phyloP scores from a whole-genome alignment of 179 eudicot genomes.

The Nepenthes alata region DNA sequence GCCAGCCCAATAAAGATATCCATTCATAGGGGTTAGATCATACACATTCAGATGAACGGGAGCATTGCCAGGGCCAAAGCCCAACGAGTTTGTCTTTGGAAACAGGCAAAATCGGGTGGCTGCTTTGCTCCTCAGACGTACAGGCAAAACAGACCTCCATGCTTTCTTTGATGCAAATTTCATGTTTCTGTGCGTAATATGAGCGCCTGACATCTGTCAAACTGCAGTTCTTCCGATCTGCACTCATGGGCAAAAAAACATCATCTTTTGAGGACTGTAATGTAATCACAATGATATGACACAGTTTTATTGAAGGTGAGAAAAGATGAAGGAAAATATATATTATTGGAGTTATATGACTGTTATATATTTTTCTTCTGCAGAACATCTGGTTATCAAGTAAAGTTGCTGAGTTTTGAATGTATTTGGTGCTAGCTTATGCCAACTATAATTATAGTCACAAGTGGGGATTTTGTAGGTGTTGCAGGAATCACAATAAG shows the following conservation, averaged over 20 bases:
- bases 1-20: slow-evolving; percentile 92
- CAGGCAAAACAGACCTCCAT: slow-evolving; percentile 57
- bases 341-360: neutral
- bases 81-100: slow-evolving; percentile 51
- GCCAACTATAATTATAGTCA: too few species aligned
- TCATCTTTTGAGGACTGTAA: neutral
- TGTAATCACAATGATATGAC: neutral
- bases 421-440: too few species aligned
- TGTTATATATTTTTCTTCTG: too few species aligned
- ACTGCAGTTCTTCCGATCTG: slow-evolving; percentile 20
- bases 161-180: slow-evolving; percentile 55
- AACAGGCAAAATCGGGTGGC: slow-evolving; percentile 60
- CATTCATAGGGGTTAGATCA: slow-evolving; percentile 68
- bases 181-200: slow-evolving; percentile 27
- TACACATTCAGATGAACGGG: slow-evolving; percentile 89
- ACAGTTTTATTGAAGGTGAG: neutral
- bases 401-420: too few species aligned
- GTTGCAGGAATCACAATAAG: too few species aligned
- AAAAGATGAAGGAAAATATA: neutral
- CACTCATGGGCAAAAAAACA: slow-evolving; percentile 5
- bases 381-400: too few species aligned
- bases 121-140: slow-evolving; percentile 53
- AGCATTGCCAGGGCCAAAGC: slow-evolving; percentile 41
- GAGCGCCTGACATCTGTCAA: slow-evolving; percentile 13
- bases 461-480: too few species aligned